Evolutionary conservation across 1,284 basidiomycete genomes (phyloP).

Genomic region (Irpex sp.): DNA sequence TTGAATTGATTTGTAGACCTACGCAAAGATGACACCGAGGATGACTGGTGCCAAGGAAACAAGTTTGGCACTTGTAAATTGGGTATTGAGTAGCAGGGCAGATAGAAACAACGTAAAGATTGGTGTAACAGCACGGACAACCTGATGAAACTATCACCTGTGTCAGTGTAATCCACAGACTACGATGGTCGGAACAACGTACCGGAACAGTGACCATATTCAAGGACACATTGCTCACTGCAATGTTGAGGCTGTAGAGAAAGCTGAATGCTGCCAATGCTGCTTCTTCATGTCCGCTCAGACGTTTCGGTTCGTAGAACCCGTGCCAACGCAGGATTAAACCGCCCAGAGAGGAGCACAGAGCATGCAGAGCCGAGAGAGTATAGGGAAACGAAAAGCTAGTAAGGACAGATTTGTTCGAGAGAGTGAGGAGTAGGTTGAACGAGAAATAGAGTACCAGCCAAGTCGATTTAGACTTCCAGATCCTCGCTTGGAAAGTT

Average conservation of each 20-base stretch:
- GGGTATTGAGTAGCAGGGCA: constrained; percentile 48
- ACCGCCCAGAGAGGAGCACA: constrained; percentile 85
- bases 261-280: constrained; percentile 78
- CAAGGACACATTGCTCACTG: constrained; percentile 86
- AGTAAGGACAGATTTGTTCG: constrained; percentile 88
- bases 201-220: constrained; percentile 90
- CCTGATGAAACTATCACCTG: constrained; percentile 80
- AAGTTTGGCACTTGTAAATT: constrained; percentile 55
- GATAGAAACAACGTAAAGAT: constrained; percentile 86
- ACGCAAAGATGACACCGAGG: constrained; percentile 90
- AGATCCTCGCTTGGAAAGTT: not conserved
- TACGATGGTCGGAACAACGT: constrained; percentile 29
- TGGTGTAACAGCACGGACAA: constrained; percentile 88
- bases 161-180: constrained; percentile 4
- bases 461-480: constrained; percentile 51
- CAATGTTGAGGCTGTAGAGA: constrained; percentile 90
- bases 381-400: constrained; percentile 93
- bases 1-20: constrained; percentile 34
- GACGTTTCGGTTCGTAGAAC: constrained; percentile 57
- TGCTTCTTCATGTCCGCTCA: constrained; percentile 54
- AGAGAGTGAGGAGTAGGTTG: constrained; percentile 87
- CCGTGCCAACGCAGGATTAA: constrained; percentile 59
- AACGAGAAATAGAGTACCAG: constrained; percentile 81
- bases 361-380: constrained; percentile 80
- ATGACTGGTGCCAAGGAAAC: constrained; percentile 85